Percentiles rank a stretch among this genome's conserved stretches.
These are phyloP conservation scores for Huntiella decipiens DNA, from an alignment of 2,329 filamentous ascomycete genomes.

Conservation along the genomic window DNA sequence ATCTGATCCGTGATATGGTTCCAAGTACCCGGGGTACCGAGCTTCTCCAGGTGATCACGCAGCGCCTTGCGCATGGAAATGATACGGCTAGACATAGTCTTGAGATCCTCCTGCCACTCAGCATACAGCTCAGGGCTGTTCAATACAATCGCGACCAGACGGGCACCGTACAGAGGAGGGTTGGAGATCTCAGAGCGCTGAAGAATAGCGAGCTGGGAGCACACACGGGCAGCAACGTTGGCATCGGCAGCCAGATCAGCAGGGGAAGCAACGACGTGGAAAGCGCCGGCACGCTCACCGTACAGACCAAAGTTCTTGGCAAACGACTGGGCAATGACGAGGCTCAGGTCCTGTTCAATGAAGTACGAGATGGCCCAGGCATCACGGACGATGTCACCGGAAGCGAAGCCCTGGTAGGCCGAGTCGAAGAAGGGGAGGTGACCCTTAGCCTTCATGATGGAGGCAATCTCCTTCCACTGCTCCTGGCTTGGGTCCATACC, in stretches of 20 bases:
- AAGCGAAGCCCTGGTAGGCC: slow-evolving; percentile 95
- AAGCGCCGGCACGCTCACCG: slow-evolving; percentile 85
- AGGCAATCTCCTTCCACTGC: slow-evolving; percentile 83
- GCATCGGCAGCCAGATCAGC: slow-evolving; percentile 35
- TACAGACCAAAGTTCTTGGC: slow-evolving; percentile 98
- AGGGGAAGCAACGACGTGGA: slow-evolving; percentile 75
- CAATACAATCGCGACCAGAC: slow-evolving; percentile 67
- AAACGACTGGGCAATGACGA: slow-evolving; percentile 80
- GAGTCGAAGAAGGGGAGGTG: slow-evolving; percentile 98
- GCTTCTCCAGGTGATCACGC: slow-evolving; percentile 60
- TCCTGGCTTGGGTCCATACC: slow-evolving; percentile 86
- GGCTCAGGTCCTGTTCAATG: slow-evolving; percentile 74
- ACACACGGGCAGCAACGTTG: slow-evolving; percentile 43
- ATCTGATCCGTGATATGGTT: slow-evolving; percentile 97
- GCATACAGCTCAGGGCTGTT: slow-evolving; percentile 67
- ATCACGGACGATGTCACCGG: slow-evolving; percentile 68
- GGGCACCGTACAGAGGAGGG: slow-evolving; percentile 82
- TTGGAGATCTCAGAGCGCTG: slow-evolving; percentile 97
- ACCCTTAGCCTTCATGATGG: slow-evolving; percentile 52
- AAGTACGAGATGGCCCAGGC: slow-evolving; percentile 91
- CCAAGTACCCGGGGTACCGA: slow-evolving; percentile 79
- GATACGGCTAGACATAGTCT: slow-evolving; percentile 90
- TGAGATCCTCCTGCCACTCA: slow-evolving; percentile 83
- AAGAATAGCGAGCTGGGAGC: slow-evolving; percentile 77
- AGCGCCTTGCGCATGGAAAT: slow-evolving; percentile 73